Percentiles rank a stretch among this genome's conserved stretches.
Conservation (phyloP, 2,329 filamentous ascomycete species). For the Penicillium sp. region DNA sequence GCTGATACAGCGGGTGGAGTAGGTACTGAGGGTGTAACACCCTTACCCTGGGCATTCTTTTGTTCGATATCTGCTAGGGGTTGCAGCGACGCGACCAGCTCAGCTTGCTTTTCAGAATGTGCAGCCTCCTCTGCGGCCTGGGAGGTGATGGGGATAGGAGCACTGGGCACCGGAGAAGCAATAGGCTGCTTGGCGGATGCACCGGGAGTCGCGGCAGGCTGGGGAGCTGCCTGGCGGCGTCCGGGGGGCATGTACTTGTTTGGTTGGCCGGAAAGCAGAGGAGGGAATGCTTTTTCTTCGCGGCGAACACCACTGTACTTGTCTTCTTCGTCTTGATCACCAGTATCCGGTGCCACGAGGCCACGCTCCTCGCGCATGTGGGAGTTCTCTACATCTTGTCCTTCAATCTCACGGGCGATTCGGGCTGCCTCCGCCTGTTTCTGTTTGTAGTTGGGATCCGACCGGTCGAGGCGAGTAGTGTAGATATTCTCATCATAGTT, state of each 20-base stretch:
- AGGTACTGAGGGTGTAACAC: conserved; percentile 11
- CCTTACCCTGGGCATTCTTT: conserved; percentile 26
- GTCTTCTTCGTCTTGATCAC: conserved; percentile 81
- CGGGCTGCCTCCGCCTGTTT: conserved; percentile 74
- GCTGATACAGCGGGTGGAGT: conserved; percentile 48
- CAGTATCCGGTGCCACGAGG: conserved; percentile 62
- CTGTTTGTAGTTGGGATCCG: conserved; percentile 75
- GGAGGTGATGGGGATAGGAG: conserved; percentile 27
- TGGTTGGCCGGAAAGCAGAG: conserved; percentile 58
- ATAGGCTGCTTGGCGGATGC: conserved; percentile 81
- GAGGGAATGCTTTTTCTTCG: conserved; percentile 59
- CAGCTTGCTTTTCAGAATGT: conserved; percentile 21
- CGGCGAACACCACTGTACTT: conserved; percentile 94
- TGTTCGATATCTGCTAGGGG: conserved; percentile 25
- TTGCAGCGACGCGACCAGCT: conserved; percentile 22
- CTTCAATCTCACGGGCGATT: conserved; percentile 87
- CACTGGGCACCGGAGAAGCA: conserved; percentile 58
- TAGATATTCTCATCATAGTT: conserved; percentile 95
- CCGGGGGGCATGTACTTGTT: conserved; percentile 90
- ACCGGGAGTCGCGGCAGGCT: conserved; percentile 70
- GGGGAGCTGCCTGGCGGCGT: conserved; percentile 71
- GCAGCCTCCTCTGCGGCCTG: conserved; percentile 28
- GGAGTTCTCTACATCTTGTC: conserved; percentile 67
- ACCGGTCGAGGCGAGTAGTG: conserved; percentile 85
- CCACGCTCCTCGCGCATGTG: conserved; percentile 90